phyloP scores from a whole-genome alignment of 176 grass and related monocot genomes.

The Triticum urartu region DNA sequence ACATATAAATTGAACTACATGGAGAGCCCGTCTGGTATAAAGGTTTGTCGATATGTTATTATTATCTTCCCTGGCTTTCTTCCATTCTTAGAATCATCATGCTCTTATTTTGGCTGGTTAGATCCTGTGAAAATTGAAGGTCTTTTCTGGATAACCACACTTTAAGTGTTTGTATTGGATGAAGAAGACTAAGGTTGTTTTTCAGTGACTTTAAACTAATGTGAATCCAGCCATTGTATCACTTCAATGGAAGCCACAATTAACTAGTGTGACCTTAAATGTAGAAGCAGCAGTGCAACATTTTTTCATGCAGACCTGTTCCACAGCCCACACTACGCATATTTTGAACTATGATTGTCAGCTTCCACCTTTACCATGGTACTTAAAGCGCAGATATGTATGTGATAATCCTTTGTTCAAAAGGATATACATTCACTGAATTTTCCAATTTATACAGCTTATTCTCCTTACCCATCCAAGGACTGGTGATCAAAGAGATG shows the following conservation, averaged over 20 bases:
- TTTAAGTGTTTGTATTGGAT: not conserved
- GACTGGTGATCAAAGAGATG: constrained; percentile 80
- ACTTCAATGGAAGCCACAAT: not conserved
- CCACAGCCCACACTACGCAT: not conserved
- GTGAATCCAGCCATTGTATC: not conserved
- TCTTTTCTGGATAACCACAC: not conserved
- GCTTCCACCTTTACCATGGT: not conserved
- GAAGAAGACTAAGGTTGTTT: not conserved
- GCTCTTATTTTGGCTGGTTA: constrained; percentile 10
- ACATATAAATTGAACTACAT: constrained; percentile 89
- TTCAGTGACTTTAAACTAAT: not conserved
- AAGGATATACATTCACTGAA: not conserved
- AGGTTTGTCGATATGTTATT: constrained; percentile 48
- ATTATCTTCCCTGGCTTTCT: not conserved
- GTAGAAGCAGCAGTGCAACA: not conserved
- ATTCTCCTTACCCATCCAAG: constrained; percentile 94
- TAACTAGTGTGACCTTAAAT: not conserved
- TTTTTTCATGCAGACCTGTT: not conserved
- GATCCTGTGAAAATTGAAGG: not conserved
- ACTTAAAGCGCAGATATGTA: not conserved
- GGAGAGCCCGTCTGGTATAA: constrained; percentile 92
- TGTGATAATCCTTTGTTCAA: not conserved
- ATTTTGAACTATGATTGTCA: not conserved
- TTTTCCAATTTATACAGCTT: constrained; percentile 51
- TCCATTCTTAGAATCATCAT: not conserved